Conservation (phyloP, 371 early-diverging fungal species). For the Mortierella sp. region DNA sequence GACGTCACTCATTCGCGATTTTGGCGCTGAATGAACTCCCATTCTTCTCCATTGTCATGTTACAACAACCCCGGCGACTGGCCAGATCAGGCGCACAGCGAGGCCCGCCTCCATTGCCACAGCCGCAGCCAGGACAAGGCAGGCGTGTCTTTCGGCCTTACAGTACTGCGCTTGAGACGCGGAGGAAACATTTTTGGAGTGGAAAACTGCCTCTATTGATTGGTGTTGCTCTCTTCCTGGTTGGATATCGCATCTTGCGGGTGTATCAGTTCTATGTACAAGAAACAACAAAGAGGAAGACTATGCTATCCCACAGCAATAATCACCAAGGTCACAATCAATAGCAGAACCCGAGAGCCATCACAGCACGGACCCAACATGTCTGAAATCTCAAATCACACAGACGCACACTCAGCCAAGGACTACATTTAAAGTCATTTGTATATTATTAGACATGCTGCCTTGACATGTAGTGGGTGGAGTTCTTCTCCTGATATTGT, state of each 20-base stretch:
- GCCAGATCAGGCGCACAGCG: constrained; percentile 37
- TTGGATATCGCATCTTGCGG: constrained; percentile 44
- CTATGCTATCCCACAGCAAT: constrained; percentile 1
- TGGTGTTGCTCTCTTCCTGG: constrained; percentile 25
- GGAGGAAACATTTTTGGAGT: constrained; percentile 27
- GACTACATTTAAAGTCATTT: background rate
- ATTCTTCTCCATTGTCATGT: constrained; percentile 7
- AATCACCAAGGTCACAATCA: background rate
- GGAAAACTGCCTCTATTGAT: constrained; percentile 44
- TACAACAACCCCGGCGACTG: constrained; percentile 47
- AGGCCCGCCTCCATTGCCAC: constrained; percentile 14
- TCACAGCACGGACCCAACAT: background rate
- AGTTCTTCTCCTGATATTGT: background rate
- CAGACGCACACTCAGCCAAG: no score
- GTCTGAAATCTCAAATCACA: no score
- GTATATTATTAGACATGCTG: background rate
- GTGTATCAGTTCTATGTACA: constrained; percentile 26
- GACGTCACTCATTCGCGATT: constrained; percentile 25
- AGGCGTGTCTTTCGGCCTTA: constrained; percentile 26
- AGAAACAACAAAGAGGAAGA: constrained; percentile 6
- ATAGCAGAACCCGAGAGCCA: background rate
- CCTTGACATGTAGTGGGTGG: background rate
- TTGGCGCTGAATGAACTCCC: background rate
- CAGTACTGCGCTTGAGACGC: constrained; percentile 1
- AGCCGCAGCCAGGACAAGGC: constrained; percentile 17